A percentile compares a stretch with the other conserved stretches of the same genome.
These are phyloP conservation scores for Kondoa malvinella DNA, from an alignment of 768 basidiomycete species.

Conservation along the genomic window DNA sequence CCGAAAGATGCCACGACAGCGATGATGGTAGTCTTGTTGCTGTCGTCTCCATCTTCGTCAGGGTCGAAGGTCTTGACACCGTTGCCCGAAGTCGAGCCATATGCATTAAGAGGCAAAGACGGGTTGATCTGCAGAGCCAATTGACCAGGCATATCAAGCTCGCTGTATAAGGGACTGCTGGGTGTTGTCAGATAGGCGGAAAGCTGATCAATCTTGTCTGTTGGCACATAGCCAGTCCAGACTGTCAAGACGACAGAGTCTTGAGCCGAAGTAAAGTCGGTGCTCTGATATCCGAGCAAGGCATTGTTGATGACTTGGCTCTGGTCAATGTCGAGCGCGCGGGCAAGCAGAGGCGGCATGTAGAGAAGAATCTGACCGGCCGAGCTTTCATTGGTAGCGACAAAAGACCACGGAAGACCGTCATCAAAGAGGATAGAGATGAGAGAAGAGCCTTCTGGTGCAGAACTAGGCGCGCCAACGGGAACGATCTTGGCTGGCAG, in stretches of 20 bases:
- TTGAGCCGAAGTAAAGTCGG: conserved; percentile 42
- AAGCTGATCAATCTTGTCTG: conserved; percentile 42
- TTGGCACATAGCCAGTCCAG: conserved; percentile 55
- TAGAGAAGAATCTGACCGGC: conserved; percentile 62
- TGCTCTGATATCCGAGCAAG: conserved; percentile 47
- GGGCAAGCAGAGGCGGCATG: conserved; percentile 41
- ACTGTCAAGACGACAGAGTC: conserved; percentile 44
- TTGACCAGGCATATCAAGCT: conserved; percentile 17
- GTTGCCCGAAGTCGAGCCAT: conserved; percentile 1
- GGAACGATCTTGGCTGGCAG: conserved; percentile 28
- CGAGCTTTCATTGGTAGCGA: conserved; percentile 43
- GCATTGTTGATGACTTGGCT: conserved; percentile 40
- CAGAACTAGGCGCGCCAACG: conserved; percentile 3
- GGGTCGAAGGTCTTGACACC: not conserved
- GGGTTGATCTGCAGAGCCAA: conserved; percentile 16
- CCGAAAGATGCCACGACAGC: conserved; percentile 25
- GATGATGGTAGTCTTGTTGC: conserved; percentile 26
- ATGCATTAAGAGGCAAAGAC: conserved; percentile 12
- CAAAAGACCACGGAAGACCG: conserved; percentile 51
- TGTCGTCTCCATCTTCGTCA: conserved; percentile 10
- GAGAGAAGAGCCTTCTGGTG: conserved; percentile 30
- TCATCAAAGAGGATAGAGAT: conserved; percentile 51
- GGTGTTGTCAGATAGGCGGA: conserved; percentile 30
- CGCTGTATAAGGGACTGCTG: conserved; percentile 21
- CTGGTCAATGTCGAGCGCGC: conserved; percentile 37